Conservation (phyloP, 441 rosid species). For the Erodium texanum region DNA sequence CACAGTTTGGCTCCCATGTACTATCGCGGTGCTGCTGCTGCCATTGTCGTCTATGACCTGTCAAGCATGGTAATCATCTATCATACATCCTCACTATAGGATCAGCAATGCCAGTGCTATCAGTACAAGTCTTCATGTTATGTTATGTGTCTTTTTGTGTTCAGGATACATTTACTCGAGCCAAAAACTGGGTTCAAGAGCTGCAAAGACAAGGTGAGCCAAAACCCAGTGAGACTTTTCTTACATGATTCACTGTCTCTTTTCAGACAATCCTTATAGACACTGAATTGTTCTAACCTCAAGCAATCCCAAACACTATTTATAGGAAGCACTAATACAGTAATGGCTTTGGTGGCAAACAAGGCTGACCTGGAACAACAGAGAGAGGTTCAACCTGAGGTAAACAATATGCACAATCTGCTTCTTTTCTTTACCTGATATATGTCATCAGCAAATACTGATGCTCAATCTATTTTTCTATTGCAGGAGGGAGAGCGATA, state of each 20-base stretch:
- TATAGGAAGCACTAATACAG: slow-evolving; percentile 53
- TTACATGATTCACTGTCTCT: no score
- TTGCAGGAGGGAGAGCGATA: slow-evolving; percentile 67
- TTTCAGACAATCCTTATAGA: no score
- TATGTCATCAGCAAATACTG: no score
- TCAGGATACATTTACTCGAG: slow-evolving; percentile 61
- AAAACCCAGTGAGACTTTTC: no score
- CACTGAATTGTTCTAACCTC: not conserved
- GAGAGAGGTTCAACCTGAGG: slow-evolving; percentile 54
- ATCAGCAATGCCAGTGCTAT: no score
- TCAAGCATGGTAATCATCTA: slow-evolving; percentile 45
- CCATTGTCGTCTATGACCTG: slow-evolving; percentile 66
- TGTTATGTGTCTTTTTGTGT: no score
- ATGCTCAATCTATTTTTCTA: no score
- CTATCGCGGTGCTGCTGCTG: slow-evolving; percentile 79
- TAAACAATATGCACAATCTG: slow-evolving; percentile 11
- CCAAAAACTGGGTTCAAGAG: slow-evolving; percentile 67
- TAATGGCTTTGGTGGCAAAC: slow-evolving; percentile 61
- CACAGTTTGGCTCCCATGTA: slow-evolving; percentile 27
- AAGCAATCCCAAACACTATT: not conserved
- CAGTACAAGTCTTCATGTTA: no score
- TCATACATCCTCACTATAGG: no score
- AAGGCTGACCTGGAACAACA: slow-evolving; percentile 57
- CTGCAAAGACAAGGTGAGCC: slow-evolving; percentile 63
- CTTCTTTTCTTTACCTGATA: no score